A percentile compares a stretch with the other conserved stretches of the same genome.
phyloP scores from a whole-genome alignment of 371 early-diverging fungal species.

The Zychaea mexicana region DNA sequence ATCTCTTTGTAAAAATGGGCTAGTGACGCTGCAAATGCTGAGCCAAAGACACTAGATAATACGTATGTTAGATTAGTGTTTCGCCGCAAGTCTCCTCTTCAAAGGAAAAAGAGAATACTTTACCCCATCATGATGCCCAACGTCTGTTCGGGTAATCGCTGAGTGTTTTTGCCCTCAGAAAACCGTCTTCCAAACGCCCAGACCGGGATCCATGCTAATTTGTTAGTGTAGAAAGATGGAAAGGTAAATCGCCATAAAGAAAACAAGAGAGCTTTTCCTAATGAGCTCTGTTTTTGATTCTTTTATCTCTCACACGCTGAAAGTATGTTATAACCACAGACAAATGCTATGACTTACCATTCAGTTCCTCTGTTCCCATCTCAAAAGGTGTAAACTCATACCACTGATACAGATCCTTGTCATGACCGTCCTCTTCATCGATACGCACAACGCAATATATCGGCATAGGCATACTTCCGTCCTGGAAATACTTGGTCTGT shows the following conservation, averaged over 20 bases:
- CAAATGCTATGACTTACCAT: too few relatives aligned
- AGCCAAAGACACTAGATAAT: slow-evolving; percentile 48
- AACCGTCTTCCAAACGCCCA: slow-evolving; percentile 79
- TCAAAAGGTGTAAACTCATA: slow-evolving; percentile 82
- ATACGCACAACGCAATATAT: slow-evolving; percentile 77
- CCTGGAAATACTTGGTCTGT: slow-evolving; percentile 53
- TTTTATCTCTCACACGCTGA: too few relatives aligned
- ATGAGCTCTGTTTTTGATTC: neutral
- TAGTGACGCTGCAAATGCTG: slow-evolving; percentile 70
- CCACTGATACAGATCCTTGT: slow-evolving; percentile 65
- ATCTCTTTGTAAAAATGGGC: slow-evolving; percentile 64
- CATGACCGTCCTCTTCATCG: slow-evolving; percentile 11
- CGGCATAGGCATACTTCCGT: slow-evolving; percentile 71
- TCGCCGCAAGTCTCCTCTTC: too few relatives aligned
- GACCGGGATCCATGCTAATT: slow-evolving; percentile 71
- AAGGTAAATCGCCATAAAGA: too few relatives aligned
- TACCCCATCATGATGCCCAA: slow-evolving; percentile 63
- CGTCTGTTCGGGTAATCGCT: slow-evolving; percentile 63
- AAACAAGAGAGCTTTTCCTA: neutral
- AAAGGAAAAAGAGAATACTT: too few relatives aligned
- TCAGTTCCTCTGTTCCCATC: slow-evolving; percentile 74
- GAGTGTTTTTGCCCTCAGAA: slow-evolving; percentile 56
- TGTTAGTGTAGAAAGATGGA: neutral
- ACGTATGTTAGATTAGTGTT: neutral
- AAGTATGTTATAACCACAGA: too few relatives aligned